A percentile compares a stretch with the other conserved stretches of the same genome.
Conservation (phyloP, 148 eudicot species). For the Dysphania ambrosioides region DNA sequence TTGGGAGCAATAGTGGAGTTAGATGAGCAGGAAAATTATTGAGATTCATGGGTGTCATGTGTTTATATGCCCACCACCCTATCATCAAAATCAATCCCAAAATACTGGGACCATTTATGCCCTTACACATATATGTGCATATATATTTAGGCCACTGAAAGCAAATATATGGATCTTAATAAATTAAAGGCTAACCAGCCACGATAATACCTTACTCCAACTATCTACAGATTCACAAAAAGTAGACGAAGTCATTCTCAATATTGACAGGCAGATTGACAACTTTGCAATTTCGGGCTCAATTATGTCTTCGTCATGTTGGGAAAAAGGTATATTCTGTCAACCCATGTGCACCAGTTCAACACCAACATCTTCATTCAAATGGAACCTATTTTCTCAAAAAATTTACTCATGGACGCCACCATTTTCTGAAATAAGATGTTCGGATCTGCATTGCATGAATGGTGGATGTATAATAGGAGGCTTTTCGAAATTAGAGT, state of each 20-base stretch:
- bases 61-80: slow-evolving; percentile 21
- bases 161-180: background rate
- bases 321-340: background rate
- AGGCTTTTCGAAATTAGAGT: no score
- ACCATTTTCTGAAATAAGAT: no score
- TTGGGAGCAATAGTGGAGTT: slow-evolving; percentile 1
- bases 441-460: no score
- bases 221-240: no score
- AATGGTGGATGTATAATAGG: no score
- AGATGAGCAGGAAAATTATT: slow-evolving; percentile 26
- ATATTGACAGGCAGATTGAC: no score
- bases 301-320: background rate
- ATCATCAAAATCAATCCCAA: slow-evolving; percentile 18
- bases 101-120: slow-evolving; percentile 20
- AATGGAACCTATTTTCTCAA: no score
- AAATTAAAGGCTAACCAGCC: no score
- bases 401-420: no score
- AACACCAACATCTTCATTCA: background rate
- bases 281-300: background rate
- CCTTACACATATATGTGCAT: background rate
- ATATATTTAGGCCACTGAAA: background rate
- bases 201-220: no score
- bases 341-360: background rate
- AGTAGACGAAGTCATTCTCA: background rate
- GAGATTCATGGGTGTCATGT: slow-evolving; percentile 31